Evolutionary conservation across 2,329 filamentous ascomycete genomes (phyloP), one percentile per base, ranked within the genome.

Genomic region (Aspergillaceae sp.): DNA sequence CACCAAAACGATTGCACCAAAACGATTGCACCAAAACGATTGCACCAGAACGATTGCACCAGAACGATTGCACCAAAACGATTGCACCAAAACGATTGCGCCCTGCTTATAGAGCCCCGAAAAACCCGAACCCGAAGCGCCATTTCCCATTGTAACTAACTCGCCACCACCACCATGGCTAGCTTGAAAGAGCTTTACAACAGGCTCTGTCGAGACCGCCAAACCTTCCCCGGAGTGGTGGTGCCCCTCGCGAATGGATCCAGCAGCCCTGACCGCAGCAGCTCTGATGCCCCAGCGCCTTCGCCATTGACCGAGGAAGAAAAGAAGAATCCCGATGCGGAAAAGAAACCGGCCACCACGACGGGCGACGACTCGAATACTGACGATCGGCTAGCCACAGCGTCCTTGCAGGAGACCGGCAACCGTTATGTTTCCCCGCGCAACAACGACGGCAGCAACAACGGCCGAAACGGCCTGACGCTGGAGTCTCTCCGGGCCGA

Each of bases 401-500:
- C 59, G 37, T 54, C 65, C 19, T 62, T 60, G 33, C 59, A 63
- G 36, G 68, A 70, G 40, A 71, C 64, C 47, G 69, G 69, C 26
- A 52, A 52, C 6, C 53, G 57, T 19, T 60, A 60, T 40, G 32
- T 57, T 26, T 50, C 51, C 55, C 65, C 51, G 63, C 72, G 63
- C 57, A 68, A 40, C 64, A 19, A 19, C 1, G 19, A 19, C 19
- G 19, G 2, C 19, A 19, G 19, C 19, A 19, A 19, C 19, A 19
- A 2, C 19, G 19, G 1, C 19, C 1, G 19, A 19, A 71, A 48
- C 8, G 3, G 26, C 73, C 49, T 85, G 57, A 87, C 82, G 36
- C 71, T 91, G 45, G 84, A 87, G 53, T 77, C 77, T 4, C 67
- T 91, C 50, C 76, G 83, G 53, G 78, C 77, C 48, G 84, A 87